Percentiles rank a stretch among this genome's conserved stretches.
These are phyloP conservation scores for Penicillium italicum DNA, from an alignment of 2,329 filamentous ascomycete species.

Conservation along the genomic window DNA sequence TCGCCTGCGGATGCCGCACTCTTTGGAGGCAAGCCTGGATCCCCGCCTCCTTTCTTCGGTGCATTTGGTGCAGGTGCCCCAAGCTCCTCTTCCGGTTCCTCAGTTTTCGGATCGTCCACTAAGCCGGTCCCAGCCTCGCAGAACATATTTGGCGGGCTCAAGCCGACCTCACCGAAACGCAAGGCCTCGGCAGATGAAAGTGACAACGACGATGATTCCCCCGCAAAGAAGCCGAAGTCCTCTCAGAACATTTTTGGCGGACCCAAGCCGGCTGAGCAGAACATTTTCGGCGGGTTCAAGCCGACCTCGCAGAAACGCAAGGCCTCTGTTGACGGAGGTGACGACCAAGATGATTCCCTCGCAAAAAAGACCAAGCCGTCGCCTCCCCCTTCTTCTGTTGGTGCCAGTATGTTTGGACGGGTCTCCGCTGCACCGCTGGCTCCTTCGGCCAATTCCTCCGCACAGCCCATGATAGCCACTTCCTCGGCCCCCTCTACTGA, in stretches of 20 bases:
- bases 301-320: slow-evolving; percentile 18
- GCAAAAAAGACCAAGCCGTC: slow-evolving; percentile 16
- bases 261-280: slow-evolving; percentile 18
- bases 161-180: slow-evolving; percentile 20
- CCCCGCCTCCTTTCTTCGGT: background rate
- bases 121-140: slow-evolving; percentile 28
- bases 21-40: background rate
- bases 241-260: background rate
- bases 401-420: slow-evolving; percentile 38
- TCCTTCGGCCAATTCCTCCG: slow-evolving; percentile 14
- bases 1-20: background rate
- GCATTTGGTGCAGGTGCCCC: slow-evolving; percentile 7
- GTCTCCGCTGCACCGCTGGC: slow-evolving; percentile 18
- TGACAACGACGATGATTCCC: slow-evolving; percentile 26
- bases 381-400: slow-evolving; percentile 19
- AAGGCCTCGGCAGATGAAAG: slow-evolving; percentile 17
- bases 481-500: slow-evolving; percentile 7
- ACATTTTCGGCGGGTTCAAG: slow-evolving; percentile 38
- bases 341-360: slow-evolving; percentile 25
- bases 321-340: slow-evolving; percentile 18
- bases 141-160: slow-evolving; percentile 39
- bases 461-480: background rate
- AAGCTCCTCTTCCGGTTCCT: slow-evolving; percentile 15
- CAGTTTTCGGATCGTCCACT: slow-evolving; percentile 29
- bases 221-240: slow-evolving; percentile 21